Conservation (phyloP, 192 early-diverging fungal species). For the Coemansia pectinata region DNA sequence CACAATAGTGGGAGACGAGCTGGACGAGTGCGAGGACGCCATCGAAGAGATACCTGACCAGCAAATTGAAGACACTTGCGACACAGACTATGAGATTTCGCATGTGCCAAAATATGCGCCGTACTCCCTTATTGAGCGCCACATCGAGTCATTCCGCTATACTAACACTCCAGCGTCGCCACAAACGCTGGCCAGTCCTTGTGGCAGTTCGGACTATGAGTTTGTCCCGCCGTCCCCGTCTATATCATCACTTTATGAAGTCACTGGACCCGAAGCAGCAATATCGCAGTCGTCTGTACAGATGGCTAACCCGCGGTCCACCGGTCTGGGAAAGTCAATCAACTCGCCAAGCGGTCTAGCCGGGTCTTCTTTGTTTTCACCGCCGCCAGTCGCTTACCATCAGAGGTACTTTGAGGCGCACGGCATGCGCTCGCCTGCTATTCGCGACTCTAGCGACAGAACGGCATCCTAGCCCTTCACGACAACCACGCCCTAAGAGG, state of each 20-base stretch:
- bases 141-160: conserved; percentile 25
- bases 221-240: conserved; percentile 54
- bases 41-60: conserved; percentile 14
- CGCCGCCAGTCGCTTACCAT: conserved; percentile 27
- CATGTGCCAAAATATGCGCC: conserved; percentile 14
- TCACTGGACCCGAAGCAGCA: conserved; percentile 5
- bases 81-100: background rate
- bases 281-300: conserved; percentile 15
- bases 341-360: conserved; percentile 29
- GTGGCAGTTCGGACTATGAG: conserved; percentile 47
- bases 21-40: conserved; percentile 9
- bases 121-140: conserved; percentile 26
- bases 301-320: conserved; percentile 25
- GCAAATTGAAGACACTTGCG: background rate
- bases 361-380: conserved; percentile 37
- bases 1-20: background rate
- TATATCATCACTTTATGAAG: conserved; percentile 42
- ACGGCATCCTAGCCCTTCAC: background rate
- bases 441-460: background rate
- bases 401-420: conserved; percentile 33
- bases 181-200: conserved; percentile 41
- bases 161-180: conserved; percentile 26
- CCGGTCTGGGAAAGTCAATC: conserved; percentile 17
- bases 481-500: background rate
- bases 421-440: background rate